phyloP scores from a whole-genome alignment of 2,329 filamentous ascomycete species.

The Fusarium sp. region DNA sequence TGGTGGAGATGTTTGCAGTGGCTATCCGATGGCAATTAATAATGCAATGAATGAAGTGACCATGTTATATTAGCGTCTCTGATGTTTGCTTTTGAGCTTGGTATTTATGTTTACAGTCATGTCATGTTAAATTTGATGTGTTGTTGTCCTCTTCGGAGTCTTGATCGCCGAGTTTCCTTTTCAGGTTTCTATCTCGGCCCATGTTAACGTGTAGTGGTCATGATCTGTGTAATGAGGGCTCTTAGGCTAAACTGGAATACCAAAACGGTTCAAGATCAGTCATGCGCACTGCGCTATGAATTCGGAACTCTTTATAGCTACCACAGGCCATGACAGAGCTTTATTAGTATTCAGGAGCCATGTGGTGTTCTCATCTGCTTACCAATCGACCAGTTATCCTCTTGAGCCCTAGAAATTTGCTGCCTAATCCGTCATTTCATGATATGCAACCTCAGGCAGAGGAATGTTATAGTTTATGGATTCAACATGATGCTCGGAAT shows the following conservation, averaged over 20 bases:
- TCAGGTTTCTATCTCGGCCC: conserved; percentile 29
- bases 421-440: too few relatives aligned
- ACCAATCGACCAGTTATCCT: not conserved
- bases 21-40: not conserved
- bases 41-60: not conserved
- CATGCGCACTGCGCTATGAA: not conserved
- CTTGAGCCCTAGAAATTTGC: not conserved
- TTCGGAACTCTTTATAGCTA: not conserved
- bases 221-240: not conserved
- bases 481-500: not conserved
- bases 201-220: conserved; percentile 13
- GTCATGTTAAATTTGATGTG: conserved; percentile 17
- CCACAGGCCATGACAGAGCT: not conserved
- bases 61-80: not conserved
- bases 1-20: not conserved
- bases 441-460: too few relatives aligned
- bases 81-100: not conserved
- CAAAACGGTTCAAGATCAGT: not conserved
- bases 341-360: not conserved
- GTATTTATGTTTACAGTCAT: conserved; percentile 33
- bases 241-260: conserved; percentile 24
- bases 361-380: not conserved
- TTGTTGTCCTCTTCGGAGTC: conserved; percentile 51
- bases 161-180: conserved; percentile 47
- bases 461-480: too few relatives aligned